A percentile compares a stretch with the other conserved stretches of the same genome.
These are phyloP conservation scores for Saccharomycopsis malanga DNA, from an alignment of 805 yeast species.

Conservation along the genomic window DNA sequence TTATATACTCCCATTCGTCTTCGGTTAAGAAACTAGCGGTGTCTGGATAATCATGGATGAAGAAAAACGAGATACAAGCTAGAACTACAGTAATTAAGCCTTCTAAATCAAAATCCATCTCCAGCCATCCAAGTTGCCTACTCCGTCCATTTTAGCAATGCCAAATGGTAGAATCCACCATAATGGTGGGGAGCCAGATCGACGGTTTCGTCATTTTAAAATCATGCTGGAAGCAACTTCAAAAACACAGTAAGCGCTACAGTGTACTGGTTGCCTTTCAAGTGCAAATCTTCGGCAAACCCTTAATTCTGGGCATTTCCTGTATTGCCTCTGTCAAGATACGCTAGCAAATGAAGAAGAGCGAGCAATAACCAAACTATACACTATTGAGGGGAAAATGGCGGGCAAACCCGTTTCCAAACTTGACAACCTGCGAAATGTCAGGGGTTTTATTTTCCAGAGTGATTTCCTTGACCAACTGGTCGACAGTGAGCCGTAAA, in stretches of 20 bases:
- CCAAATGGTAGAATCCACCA: conserved; percentile 40
- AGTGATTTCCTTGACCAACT: too few relatives aligned
- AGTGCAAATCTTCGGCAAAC: conserved; percentile 35
- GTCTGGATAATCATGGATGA: conserved; percentile 38
- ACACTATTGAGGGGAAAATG: too few relatives aligned
- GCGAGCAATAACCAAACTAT: too few relatives aligned
- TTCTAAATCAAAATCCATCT: conserved; percentile 37
- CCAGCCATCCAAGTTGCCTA: conserved; percentile 37
- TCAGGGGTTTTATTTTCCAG: too few relatives aligned
- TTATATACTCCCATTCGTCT: conserved; percentile 28
- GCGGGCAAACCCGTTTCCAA: too few relatives aligned
- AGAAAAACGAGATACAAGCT: conserved; percentile 29
- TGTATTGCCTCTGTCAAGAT: conserved; percentile 45
- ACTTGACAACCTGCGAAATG: too few relatives aligned
- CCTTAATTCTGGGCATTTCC: conserved; percentile 50
- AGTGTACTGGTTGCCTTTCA: conserved; percentile 38
- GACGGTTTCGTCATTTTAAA: conserved; percentile 41
- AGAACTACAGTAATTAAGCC: conserved; percentile 39
- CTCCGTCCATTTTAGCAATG: conserved; percentile 30
- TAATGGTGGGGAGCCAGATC: conserved; percentile 38
- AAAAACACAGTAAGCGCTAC: conserved; percentile 39
- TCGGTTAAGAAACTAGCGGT: conserved; percentile 37
- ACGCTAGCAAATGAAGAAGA: conserved; percentile 41
- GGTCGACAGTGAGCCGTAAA: too few relatives aligned
- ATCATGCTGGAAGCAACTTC: conserved; percentile 42